Evolutionary conservation across 2,329 filamentous ascomycete genomes (phyloP).

Genomic region (Endothia cerciana): DNA sequence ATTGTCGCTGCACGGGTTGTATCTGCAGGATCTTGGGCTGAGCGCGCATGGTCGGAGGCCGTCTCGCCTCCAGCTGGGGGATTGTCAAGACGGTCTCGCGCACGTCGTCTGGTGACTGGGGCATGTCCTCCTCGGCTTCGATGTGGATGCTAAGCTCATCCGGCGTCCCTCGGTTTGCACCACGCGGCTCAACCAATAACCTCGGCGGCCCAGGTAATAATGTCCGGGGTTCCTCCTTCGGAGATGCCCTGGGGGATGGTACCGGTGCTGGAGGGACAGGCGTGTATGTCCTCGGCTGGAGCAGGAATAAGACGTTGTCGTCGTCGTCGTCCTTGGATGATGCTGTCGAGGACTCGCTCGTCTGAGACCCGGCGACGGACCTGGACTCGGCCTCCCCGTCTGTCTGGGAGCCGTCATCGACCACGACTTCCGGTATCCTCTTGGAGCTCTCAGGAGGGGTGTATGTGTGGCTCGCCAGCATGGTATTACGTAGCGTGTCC

Average conservation of each 20-base stretch:
- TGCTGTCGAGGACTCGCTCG: constrained; percentile 5
- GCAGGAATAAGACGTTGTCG: constrained; percentile 52
- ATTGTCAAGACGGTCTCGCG: constrained; percentile 27
- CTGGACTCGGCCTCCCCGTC: constrained; percentile 15
- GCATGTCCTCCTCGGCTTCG: constrained; percentile 27
- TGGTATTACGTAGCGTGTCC: constrained; percentile 34
- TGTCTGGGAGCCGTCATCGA: constrained; percentile 13
- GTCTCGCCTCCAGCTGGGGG: constrained; percentile 14
- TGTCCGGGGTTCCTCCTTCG: neutral
- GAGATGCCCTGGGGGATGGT: constrained; percentile 48
- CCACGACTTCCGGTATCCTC: constrained; percentile 26
- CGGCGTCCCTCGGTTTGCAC: constrained; percentile 20
- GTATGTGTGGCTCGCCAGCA: constrained; percentile 36
- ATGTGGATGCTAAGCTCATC: constrained; percentile 29
- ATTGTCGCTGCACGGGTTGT: constrained; percentile 21
- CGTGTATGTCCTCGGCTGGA: constrained; percentile 63
- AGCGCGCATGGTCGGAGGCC: constrained; percentile 4
- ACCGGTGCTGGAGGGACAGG: constrained; percentile 53
- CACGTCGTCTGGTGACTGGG: constrained; percentile 19
- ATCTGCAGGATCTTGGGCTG: constrained; percentile 25
- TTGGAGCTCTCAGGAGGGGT: constrained; percentile 32
- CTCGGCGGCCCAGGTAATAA: neutral
- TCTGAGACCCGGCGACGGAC: constrained; percentile 22
- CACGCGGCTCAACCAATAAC: constrained; percentile 1
- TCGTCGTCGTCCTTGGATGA: constrained; percentile 31